Percentiles rank a stretch among this genome's conserved stretches.
Conservation (phyloP, 805 yeast genomes). For the Kodamaea kaohsiungensis region DNA sequence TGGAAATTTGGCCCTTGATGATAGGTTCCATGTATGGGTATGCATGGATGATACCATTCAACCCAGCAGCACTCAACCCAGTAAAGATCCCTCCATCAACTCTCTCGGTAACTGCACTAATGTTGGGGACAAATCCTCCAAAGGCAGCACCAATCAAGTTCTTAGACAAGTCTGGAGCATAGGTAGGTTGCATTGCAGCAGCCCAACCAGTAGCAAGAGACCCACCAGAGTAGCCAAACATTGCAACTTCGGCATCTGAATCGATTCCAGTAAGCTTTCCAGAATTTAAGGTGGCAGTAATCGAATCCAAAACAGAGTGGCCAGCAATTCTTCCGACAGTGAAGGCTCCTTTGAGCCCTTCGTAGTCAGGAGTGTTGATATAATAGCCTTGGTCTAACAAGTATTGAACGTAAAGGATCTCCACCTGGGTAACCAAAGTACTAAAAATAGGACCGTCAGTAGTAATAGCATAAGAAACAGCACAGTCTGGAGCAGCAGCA, state of each 20-base stretch:
- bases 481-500: conserved; percentile 23
- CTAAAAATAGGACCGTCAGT: conserved; percentile 9
- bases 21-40: conserved; percentile 23
- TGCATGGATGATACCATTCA: conserved; percentile 30
- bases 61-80: conserved; percentile 29
- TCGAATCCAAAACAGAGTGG: conserved; percentile 26
- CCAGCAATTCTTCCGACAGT: conserved; percentile 33
- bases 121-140: conserved; percentile 38
- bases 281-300: conserved; percentile 25
- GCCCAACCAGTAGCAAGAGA: conserved; percentile 40
- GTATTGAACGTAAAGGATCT: conserved; percentile 12
- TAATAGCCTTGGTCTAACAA: conserved; percentile 28
- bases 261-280: conserved; percentile 16
- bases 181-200: conserved; percentile 31
- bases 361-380: conserved; percentile 34
- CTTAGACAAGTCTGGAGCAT: conserved; percentile 30
- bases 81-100: conserved; percentile 27
- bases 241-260: conserved; percentile 18
- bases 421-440: conserved; percentile 15
- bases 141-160: conserved; percentile 30
- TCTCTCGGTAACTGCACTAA: conserved; percentile 24
- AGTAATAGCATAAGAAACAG: conserved; percentile 24
- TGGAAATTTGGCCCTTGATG: neutral
- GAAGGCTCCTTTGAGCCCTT: conserved; percentile 31
- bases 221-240: conserved; percentile 42